These are phyloP conservation scores for Saururus chinensis DNA, from an alignment of 164 flowering plant genomes.

Conservation along the genomic window DNA sequence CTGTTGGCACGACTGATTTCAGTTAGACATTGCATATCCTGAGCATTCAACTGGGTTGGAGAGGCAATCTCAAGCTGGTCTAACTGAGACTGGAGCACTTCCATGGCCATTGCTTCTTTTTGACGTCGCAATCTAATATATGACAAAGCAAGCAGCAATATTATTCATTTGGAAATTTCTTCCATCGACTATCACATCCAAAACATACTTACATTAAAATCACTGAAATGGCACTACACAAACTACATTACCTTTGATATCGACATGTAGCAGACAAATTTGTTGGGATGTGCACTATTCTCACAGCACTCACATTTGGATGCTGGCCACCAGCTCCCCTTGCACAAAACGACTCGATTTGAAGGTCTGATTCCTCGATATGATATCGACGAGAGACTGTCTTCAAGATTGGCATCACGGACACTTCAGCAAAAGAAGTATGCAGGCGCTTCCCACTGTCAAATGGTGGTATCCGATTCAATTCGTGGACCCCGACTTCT, in stretches of 20 bases:
- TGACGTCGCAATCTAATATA: slow-evolving; percentile 75
- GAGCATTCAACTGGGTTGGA: slow-evolving; percentile 76
- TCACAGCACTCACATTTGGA: slow-evolving; percentile 90
- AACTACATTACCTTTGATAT: slow-evolving; percentile 59
- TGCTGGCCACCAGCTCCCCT: slow-evolving; percentile 96
- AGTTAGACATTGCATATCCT: slow-evolving; percentile 83
- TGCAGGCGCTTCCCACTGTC: slow-evolving; percentile 86
- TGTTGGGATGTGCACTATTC: slow-evolving; percentile 90
- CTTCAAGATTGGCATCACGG: slow-evolving; percentile 79
- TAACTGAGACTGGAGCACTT: slow-evolving; percentile 88
- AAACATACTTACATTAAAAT: too few species aligned
- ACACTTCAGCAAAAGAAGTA: slow-evolving; percentile 97
- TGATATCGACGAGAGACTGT: slow-evolving; percentile 54
- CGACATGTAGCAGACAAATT: slow-evolving; percentile 83
- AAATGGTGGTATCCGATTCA: slow-evolving; percentile 92
- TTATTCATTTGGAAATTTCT: background rate
- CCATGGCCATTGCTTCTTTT: slow-evolving; percentile 86
- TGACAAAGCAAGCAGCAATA: background rate
- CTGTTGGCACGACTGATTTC: slow-evolving; percentile 92
- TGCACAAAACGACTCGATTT: slow-evolving; percentile 79
- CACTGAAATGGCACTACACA: background rate
- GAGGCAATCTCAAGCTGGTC: slow-evolving; percentile 94
- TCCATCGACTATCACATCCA: too few species aligned
- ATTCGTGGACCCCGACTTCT: slow-evolving; percentile 93
- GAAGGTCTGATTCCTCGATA: slow-evolving; percentile 86